A percentile compares a stretch with the other conserved stretches of the same genome.
These are phyloP conservation scores for Cercospora citrullina DNA, from an alignment of 2,329 filamentous ascomycete species.

Conservation along the genomic window DNA sequence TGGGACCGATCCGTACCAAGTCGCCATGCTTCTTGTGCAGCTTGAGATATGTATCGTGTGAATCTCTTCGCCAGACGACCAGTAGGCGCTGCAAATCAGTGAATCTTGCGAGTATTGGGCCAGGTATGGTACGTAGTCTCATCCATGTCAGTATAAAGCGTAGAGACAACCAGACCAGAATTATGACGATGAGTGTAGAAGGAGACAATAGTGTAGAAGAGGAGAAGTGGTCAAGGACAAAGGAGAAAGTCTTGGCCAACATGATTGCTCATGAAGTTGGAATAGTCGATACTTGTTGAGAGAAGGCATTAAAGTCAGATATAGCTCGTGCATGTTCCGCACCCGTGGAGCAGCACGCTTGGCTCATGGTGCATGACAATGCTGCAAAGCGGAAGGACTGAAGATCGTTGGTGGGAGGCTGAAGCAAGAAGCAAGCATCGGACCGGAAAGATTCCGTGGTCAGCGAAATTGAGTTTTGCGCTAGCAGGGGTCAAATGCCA, in stretches of 20 bases:
- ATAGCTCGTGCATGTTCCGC: constrained; percentile 6
- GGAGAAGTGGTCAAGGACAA: constrained; percentile 4
- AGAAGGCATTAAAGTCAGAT: background rate
- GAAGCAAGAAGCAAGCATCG: background rate
- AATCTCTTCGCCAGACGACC: constrained; percentile 66
- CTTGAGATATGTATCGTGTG: constrained; percentile 49
- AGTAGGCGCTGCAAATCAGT: constrained; percentile 41
- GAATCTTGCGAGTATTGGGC: constrained; percentile 56
- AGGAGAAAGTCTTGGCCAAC: constrained; percentile 12
- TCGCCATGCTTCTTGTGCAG: constrained; percentile 68
- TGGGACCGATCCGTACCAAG: constrained; percentile 71
- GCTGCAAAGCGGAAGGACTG: constrained; percentile 5
- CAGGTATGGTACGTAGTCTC: constrained; percentile 46
- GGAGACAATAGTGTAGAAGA: constrained; percentile 7
- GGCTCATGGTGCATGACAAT: background rate
- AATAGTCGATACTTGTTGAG: background rate
- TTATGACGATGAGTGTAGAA: constrained; percentile 4
- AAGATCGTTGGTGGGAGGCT: background rate
- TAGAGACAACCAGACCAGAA: background rate
- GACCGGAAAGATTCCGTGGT: constrained; percentile 1
- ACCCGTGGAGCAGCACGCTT: constrained; percentile 9
- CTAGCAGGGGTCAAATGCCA: constrained; percentile 7
- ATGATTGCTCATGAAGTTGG: constrained; percentile 4
- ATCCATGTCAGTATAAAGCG: constrained; percentile 19
- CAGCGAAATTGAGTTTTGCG: background rate